Evolutionary conservation across 805 yeast species (phyloP).

Genomic region (Yarrowia hollandica): DNA sequence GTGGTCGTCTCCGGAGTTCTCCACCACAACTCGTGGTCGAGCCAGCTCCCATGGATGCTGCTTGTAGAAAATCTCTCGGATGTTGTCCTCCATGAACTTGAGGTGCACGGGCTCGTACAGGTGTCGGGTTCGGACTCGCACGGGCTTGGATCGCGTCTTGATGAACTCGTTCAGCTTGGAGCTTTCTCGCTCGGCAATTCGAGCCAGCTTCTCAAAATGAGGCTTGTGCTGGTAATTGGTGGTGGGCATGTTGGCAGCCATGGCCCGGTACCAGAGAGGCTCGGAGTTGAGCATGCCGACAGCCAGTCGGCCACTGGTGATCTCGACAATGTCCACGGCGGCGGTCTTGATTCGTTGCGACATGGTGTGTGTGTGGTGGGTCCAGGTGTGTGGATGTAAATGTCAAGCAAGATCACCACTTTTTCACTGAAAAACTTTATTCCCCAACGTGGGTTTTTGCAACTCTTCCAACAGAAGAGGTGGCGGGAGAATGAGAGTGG

Average conservation of each 20-base stretch:
- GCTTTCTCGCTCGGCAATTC: conserved; percentile 42
- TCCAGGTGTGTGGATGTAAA: not conserved
- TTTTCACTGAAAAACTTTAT: conserved; percentile 7
- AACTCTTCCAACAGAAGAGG: no score
- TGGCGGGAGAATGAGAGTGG: not conserved
- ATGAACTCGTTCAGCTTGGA: conserved; percentile 38
- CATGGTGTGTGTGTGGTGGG: conserved; percentile 44
- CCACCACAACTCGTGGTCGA: conserved; percentile 80
- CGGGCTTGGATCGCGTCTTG: conserved; percentile 42
- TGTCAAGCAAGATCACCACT: not conserved
- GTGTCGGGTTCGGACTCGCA: conserved; percentile 36
- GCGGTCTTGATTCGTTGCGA: conserved; percentile 61
- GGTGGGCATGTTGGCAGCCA: conserved; percentile 79
- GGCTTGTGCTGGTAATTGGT: conserved; percentile 22
- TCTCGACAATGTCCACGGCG: conserved; percentile 74
- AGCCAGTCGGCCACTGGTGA: conserved; percentile 73
- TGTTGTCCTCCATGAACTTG: conserved; percentile 69
- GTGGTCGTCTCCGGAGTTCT: conserved; percentile 63
- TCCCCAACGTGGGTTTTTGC: no score
- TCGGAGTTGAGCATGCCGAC: conserved; percentile 62
- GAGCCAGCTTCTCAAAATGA: conserved; percentile 51
- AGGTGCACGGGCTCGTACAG: conserved; percentile 57
- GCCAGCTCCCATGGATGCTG: conserved; percentile 99
- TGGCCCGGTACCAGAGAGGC: conserved; percentile 90
- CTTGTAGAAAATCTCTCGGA: conserved; percentile 77